These are phyloP conservation scores for Gossypium arboreum DNA, from an alignment of 345 rosid genomes.

Conservation along the genomic window DNA sequence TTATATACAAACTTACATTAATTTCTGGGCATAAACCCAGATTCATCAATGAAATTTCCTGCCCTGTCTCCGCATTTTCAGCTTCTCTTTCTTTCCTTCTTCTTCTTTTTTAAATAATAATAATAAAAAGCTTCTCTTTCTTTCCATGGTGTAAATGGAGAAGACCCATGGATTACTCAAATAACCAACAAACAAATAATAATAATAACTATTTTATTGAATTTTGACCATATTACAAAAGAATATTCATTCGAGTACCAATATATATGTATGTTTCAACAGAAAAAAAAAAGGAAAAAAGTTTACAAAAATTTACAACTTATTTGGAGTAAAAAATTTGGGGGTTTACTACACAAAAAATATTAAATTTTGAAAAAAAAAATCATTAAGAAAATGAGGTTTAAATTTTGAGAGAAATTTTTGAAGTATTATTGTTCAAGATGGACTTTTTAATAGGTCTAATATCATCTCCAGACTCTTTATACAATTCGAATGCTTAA, in stretches of 20 bases:
- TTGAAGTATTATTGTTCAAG: neutral
- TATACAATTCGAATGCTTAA: too few species aligned
- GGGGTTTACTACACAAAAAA: neutral
- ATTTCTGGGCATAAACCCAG: conserved; percentile 2
- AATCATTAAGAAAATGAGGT: neutral
- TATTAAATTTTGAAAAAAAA: neutral
- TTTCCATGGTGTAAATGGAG: neutral
- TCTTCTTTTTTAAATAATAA: too few species aligned
- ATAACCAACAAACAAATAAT: neutral
- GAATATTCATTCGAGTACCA: neutral
- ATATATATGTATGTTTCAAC: neutral
- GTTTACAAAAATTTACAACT: neutral
- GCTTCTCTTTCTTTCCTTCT: too few species aligned
- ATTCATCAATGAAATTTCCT: conserved; percentile 5
- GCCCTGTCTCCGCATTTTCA: neutral
- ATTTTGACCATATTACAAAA: conserved; percentile 8
- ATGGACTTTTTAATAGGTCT: too few species aligned
- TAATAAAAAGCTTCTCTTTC: neutral
- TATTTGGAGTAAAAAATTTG: neutral
- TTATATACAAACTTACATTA: neutral
- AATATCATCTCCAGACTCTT: too few species aligned
- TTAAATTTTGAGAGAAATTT: neutral
- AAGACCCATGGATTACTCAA: neutral
- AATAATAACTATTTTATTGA: conserved; percentile 5
- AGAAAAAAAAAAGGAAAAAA: neutral